Evolutionary conservation across 768 basidiomycete species (phyloP), one percentile per base, ranked within the genome.

Genomic region (Termitomyces sp.): DNA sequence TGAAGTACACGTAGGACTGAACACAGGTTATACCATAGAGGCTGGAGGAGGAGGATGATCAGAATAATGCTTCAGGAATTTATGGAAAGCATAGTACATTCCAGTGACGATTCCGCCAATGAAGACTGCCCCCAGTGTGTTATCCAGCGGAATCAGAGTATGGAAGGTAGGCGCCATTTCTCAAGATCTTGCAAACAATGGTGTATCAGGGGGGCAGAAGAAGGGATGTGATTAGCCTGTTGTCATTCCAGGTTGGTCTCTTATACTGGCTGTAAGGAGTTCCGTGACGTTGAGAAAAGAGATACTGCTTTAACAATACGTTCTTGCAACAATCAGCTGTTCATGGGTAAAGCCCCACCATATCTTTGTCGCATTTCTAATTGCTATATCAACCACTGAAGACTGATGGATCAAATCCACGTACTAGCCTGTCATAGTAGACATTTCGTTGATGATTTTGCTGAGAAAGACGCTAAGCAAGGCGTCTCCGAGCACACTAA

Each of bases 11-110:
- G 24, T 53, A 62, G 22, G 11, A 44, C 36, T 62, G 57, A 0
- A 55, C 38, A 16, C 61, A 62, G 15, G 56, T 33, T 24, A 53
- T 53, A 1, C 61, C 61, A 20, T 58, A 62, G 24, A 62, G 52
- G 28, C 61, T 62, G 20, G 18, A n/a, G 32, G 32, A 22, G 6
- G n/a, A 7, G 5, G 9, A 32, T 33, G 12, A 20, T 44, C 13
- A 24, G 7, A 2, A 8, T 42, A 18, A 16, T n/a, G 2, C 18
- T 22, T 32, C 12, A 32, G n/a, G 1, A 22, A 7, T 32, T 35
- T n/a, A 18, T 8, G 9, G 11, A 36, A 53, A 18, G 24, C 32
- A 2, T 16, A n/a, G 13, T 50, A 52, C 58, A 59, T 39, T 38
- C 15, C 42, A 28, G 58, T 42, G 15, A 59, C 22, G 0, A 53